Percentiles rank a stretch among this genome's conserved stretches.
Evolutionary conservation across 176 grass and related monocot species (phyloP).

Genomic region (Triticum dicoccoides): DNA sequence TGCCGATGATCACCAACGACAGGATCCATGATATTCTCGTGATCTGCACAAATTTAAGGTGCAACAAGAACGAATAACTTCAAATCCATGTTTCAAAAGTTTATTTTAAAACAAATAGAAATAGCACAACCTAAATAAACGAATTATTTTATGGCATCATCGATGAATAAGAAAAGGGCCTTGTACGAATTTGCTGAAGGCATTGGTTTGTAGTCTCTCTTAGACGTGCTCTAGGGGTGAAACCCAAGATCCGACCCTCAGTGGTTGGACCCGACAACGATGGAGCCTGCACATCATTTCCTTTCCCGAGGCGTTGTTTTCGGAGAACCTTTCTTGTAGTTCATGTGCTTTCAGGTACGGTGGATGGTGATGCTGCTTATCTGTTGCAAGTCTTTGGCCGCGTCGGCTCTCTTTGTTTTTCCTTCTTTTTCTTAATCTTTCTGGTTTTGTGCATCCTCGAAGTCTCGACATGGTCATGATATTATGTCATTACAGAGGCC

Average conservation of each 20-base stretch:
- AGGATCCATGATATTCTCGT: constrained; percentile 60
- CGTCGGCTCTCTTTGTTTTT: neutral
- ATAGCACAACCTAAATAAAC: neutral
- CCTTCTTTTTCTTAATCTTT: neutral
- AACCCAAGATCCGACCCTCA: neutral
- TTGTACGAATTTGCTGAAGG: neutral
- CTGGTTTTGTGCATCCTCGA: neutral
- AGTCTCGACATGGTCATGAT: neutral
- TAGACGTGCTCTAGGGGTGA: neutral
- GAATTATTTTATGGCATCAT: neutral
- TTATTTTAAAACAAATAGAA: neutral
- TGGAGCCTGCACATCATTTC: neutral
- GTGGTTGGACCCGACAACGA: neutral
- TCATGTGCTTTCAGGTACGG: too few species aligned
- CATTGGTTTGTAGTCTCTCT: neutral
- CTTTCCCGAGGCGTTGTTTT: neutral
- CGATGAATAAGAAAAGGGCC: neutral
- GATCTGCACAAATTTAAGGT: constrained; percentile 40
- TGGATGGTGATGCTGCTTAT: too few species aligned
- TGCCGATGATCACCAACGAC: constrained; percentile 44
- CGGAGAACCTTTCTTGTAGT: too few species aligned
- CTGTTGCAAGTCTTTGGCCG: too few species aligned
- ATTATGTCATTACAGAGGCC: neutral
- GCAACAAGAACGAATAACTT: constrained; percentile 1
- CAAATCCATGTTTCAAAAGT: neutral